Conservation (phyloP, 1,284 basidiomycete species). For the Cutaneotrichosporon cavernicola region DNA sequence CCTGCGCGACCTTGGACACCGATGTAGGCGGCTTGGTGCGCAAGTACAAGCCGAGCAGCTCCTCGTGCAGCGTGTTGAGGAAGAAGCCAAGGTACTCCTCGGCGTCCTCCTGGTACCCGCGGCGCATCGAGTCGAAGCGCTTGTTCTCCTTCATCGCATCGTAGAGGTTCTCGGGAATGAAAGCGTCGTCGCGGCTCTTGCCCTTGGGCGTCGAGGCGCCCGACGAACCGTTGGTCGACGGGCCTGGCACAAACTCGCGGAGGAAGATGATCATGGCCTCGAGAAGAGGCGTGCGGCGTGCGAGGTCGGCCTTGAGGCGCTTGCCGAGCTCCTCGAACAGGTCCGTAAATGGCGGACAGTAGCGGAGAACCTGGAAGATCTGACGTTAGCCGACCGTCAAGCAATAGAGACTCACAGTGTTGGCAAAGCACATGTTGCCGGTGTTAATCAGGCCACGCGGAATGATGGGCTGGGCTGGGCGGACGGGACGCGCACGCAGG, state of each 20-base stretch:
- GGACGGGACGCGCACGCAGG: slow-evolving; percentile 26
- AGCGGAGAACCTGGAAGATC: slow-evolving; percentile 84
- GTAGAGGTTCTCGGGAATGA: slow-evolving; percentile 86
- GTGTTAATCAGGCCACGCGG: slow-evolving; percentile 87
- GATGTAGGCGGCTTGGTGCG: slow-evolving; percentile 38
- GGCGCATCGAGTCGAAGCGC: slow-evolving; percentile 88
- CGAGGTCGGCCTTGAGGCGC: slow-evolving; percentile 56
- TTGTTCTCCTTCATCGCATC: slow-evolving; percentile 95
- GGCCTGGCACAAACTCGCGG: slow-evolving; percentile 63
- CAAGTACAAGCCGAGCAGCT: slow-evolving; percentile 67
- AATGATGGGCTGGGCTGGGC: slow-evolving; percentile 38
- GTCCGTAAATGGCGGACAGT: slow-evolving; percentile 79
- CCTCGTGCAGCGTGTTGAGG: slow-evolving; percentile 92
- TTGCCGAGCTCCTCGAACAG: slow-evolving; percentile 72
- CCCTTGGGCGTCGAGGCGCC: slow-evolving; percentile 33
- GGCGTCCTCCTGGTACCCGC: slow-evolving; percentile 95
- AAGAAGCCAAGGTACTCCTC: slow-evolving; percentile 99
- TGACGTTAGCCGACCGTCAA: slow-evolving; percentile 24
- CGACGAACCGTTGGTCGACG: slow-evolving; percentile 21
- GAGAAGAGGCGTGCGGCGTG: slow-evolving; percentile 68
- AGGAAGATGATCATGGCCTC: slow-evolving; percentile 81
- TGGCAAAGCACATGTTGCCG: slow-evolving; percentile 98
- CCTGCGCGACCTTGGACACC: slow-evolving; percentile 23
- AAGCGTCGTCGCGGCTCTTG: slow-evolving; percentile 59
- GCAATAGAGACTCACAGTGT: slow-evolving; percentile 60